Evolutionary conservation across 2,329 filamentous ascomycete genomes (phyloP).

Genomic region (Pyricularia pennisetigena): DNA sequence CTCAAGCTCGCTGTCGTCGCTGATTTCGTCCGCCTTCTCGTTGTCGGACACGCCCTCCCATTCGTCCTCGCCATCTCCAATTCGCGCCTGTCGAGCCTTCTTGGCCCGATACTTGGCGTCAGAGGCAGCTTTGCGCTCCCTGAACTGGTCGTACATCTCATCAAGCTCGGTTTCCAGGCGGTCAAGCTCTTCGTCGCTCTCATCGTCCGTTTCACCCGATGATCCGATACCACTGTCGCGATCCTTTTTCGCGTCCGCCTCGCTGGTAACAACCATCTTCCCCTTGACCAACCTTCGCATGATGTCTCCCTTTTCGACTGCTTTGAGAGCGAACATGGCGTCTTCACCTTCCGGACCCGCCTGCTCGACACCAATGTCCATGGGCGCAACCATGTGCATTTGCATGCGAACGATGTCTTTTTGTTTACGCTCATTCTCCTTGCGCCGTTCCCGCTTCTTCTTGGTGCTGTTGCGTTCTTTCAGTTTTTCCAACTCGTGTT

Average conservation of each 20-base stretch:
- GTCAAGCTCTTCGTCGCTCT: slow-evolving; percentile 62
- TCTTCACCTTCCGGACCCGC: slow-evolving; percentile 68
- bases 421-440: slow-evolving; percentile 88
- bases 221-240: slow-evolving; percentile 48
- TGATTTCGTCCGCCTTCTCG: slow-evolving; percentile 45
- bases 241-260: slow-evolving; percentile 46
- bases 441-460: slow-evolving; percentile 75
- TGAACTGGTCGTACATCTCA: slow-evolving; percentile 76
- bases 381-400: slow-evolving; percentile 91
- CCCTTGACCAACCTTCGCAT: slow-evolving; percentile 62
- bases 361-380: slow-evolving; percentile 92
- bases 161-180: slow-evolving; percentile 78
- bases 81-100: slow-evolving; percentile 61
- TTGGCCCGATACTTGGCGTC: slow-evolving; percentile 90
- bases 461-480: slow-evolving; percentile 68
- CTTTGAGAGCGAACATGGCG: slow-evolving; percentile 77
- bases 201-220: slow-evolving; percentile 46
- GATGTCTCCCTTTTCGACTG: slow-evolving; percentile 66
- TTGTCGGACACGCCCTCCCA: slow-evolving; percentile 77
- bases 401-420: slow-evolving; percentile 95
- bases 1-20: slow-evolving; percentile 37
- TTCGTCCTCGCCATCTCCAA: slow-evolving; percentile 63
- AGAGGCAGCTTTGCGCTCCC: slow-evolving; percentile 64
- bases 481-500: slow-evolving; percentile 75
- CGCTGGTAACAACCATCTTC: slow-evolving; percentile 62